Conservation (phyloP, 2,329 filamentous ascomycete species). For the Fonsecaea multimorphosa region DNA sequence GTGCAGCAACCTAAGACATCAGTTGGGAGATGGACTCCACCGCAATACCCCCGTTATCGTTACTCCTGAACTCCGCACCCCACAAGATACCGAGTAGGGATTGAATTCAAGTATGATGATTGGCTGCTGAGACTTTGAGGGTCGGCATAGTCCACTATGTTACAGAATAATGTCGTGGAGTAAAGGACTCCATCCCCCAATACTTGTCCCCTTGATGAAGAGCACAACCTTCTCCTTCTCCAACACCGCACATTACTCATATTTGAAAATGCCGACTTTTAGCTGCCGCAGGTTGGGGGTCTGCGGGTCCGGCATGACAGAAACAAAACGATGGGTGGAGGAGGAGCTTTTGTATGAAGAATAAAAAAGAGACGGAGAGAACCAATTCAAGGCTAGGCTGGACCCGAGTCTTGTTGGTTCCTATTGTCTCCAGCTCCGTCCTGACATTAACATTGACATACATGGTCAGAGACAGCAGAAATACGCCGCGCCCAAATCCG, state of each 20-base stretch:
- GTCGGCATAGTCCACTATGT: no score
- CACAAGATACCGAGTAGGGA: no score
- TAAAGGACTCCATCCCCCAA: no score
- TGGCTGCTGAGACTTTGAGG: no score
- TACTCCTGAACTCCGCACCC: no score
- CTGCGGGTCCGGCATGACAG: neutral
- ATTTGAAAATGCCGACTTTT: neutral
- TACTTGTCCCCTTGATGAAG: neutral
- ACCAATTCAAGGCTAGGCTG: neutral
- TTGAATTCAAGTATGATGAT: no score
- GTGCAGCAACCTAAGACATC: no score
- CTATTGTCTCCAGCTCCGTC: neutral
- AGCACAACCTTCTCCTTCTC: neutral
- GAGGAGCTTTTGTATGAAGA: no score
- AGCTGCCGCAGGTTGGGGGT: neutral
- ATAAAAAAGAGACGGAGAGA: neutral
- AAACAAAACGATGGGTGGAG: neutral
- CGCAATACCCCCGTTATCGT: no score
- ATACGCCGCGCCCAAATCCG: conserved; percentile 14
- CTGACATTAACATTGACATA: conserved; percentile 19
- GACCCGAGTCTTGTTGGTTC: neutral
- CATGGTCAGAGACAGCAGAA: conserved; percentile 11
- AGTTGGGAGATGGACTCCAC: no score
- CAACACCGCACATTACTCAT: neutral
- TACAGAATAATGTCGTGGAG: no score